A percentile compares a stretch with the other conserved stretches of the same genome.
phyloP scores from a whole-genome alignment of 768 basidiomycete species.

The Udeniomyces megalosporus region DNA sequence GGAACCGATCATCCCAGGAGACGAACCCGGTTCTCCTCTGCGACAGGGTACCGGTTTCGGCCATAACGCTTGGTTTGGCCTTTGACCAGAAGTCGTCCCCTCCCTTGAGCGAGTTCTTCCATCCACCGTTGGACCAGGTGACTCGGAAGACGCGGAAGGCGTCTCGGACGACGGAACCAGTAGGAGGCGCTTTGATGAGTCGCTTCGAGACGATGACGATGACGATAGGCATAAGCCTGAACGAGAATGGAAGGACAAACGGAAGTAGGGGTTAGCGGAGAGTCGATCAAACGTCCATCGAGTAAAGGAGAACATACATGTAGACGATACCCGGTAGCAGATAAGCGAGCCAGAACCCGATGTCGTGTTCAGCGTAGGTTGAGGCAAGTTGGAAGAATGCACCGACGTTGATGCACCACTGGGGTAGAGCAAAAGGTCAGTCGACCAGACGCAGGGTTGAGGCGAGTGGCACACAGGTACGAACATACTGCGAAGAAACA shows the following conservation, averaged over 20 bases:
- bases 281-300: neutral
- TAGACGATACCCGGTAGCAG: slow-evolving; percentile 23
- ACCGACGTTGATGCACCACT: neutral
- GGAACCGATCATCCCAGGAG: slow-evolving; percentile 17
- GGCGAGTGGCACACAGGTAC: too few species aligned
- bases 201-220: slow-evolving; percentile 20
- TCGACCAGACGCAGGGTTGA: too few species aligned
- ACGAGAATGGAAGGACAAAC: neutral
- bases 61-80: slow-evolving; percentile 25
- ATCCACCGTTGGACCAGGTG: slow-evolving; percentile 20
- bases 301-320: neutral
- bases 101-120: slow-evolving; percentile 19
- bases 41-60: neutral
- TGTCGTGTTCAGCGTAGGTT: slow-evolving; percentile 24
- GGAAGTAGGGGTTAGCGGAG: neutral
- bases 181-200: slow-evolving; percentile 19
- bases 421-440: neutral
- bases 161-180: slow-evolving; percentile 28
- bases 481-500: too few species aligned
- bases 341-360: slow-evolving; percentile 30
- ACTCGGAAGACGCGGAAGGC: slow-evolving; percentile 9
- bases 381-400: slow-evolving; percentile 19
- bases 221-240: slow-evolving; percentile 25
- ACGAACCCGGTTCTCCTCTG: neutral
- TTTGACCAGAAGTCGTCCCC: slow-evolving; percentile 26